Evolutionary conservation across 164 flowering plant species (phyloP).

Genomic region (Dillenia turbinata): DNA sequence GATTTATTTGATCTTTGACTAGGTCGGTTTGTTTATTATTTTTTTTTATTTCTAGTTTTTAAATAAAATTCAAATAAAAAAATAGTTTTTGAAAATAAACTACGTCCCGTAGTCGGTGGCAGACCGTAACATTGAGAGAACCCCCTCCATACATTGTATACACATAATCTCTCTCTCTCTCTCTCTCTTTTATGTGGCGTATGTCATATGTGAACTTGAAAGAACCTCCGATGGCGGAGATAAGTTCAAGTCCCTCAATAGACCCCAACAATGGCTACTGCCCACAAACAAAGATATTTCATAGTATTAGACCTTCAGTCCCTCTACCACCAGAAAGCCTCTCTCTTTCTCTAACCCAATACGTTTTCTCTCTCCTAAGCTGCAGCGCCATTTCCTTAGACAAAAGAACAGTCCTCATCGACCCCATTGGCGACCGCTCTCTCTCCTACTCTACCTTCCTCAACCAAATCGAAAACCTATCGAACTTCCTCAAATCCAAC

Average conservation of each 20-base stretch:
- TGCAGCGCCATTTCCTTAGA: constrained; percentile 4
- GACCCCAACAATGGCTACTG: constrained; percentile 28
- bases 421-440: constrained; percentile 26
- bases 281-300: constrained; percentile 28
- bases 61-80: no score
- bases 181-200: not conserved
- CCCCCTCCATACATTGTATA: no score
- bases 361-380: constrained; percentile 30
- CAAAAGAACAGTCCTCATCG: constrained; percentile 16
- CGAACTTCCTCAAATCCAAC: constrained; percentile 16
- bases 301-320: constrained; percentile 27
- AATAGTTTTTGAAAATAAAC: no score
- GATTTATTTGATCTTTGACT: no score
- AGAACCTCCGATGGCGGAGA: not conserved
- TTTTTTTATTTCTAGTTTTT: no score
- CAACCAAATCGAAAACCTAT: constrained; percentile 12
- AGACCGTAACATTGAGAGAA: not conserved
- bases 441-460: constrained; percentile 26
- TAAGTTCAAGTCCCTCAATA: not conserved
- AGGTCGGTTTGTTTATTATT: no score
- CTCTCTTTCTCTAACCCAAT: constrained; percentile 24
- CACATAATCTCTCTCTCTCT: not conserved
- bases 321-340: constrained; percentile 25
- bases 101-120: no score
- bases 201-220: not conserved